Evolutionary conservation across 2,329 filamentous ascomycete species (phyloP).

Genomic region (Fusarium odoratissimum): DNA sequence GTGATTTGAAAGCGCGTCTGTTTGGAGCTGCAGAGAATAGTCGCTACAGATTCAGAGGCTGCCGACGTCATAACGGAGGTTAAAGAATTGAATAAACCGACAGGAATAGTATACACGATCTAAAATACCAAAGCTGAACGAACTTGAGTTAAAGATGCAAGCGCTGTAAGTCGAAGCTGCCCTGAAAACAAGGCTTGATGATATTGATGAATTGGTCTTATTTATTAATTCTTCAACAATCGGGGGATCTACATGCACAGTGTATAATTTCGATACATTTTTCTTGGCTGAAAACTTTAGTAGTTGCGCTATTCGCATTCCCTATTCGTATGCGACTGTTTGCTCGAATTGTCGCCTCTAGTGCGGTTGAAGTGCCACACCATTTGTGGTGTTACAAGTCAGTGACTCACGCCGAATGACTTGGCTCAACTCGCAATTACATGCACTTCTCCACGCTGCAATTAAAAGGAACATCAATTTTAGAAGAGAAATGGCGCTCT

Average conservation of each 20-base stretch:
- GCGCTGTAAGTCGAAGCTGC: not conserved
- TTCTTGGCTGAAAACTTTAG: not conserved
- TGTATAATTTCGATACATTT: not conserved
- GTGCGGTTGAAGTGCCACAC: not conserved
- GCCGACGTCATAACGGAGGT: constrained; percentile 58
- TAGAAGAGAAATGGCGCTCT: not conserved
- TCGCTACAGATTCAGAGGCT: constrained; percentile 61
- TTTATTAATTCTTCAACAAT: not conserved
- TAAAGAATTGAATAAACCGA: not conserved
- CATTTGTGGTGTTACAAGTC: constrained; percentile 2
- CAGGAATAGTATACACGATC: not conserved
- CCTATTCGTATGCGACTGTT: not conserved
- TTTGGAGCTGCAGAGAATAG: constrained; percentile 72
- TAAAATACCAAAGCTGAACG: not conserved
- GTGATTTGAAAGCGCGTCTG: constrained; percentile 72
- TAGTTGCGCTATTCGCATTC: not conserved
- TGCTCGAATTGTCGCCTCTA: not conserved
- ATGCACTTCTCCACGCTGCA: not conserved
- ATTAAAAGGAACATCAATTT: not conserved
- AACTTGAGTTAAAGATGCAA: not conserved
- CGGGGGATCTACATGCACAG: not conserved
- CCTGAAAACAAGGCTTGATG: not conserved
- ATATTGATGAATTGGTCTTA: not conserved
- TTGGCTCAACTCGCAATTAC: not conserved
- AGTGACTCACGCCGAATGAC: constrained; percentile 45